A percentile compares a stretch with the other conserved stretches of the same genome.
Conservation (phyloP, 2,329 filamentous ascomycete species). For the Trichoderma guizhouense region DNA sequence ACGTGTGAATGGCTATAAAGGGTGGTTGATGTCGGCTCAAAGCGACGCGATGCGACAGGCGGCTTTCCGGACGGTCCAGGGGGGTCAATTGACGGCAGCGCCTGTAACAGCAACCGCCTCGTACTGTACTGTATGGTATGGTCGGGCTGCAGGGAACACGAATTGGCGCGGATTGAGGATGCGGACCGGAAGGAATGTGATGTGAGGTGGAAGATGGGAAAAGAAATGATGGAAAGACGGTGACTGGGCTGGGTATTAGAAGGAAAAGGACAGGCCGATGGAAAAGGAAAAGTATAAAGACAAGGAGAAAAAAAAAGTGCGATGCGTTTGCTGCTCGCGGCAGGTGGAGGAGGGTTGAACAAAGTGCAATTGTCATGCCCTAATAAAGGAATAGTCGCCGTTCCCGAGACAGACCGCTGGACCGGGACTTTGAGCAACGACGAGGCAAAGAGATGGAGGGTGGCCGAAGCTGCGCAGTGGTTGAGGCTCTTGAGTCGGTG, state of each 20-base stretch:
- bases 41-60: slow-evolving; percentile 18
- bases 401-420: slow-evolving; percentile 17
- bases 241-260: slow-evolving; percentile 7
- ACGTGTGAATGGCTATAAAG: slow-evolving; percentile 22
- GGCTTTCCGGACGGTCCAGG: background rate
- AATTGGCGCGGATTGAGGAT: background rate
- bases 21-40: slow-evolving; percentile 17
- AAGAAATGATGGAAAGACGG: slow-evolving; percentile 4
- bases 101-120: background rate
- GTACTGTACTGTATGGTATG: background rate
- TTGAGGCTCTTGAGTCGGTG: slow-evolving; percentile 1
- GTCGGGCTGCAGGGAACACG: background rate
- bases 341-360: slow-evolving; percentile 16
- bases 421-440: background rate
- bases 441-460: slow-evolving; percentile 1
- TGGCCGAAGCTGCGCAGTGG: slow-evolving; percentile 8
- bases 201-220: background rate
- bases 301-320: slow-evolving; percentile 9
- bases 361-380: slow-evolving; percentile 14
- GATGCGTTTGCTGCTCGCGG: slow-evolving; percentile 15
- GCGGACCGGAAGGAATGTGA: background rate
- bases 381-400: slow-evolving; percentile 16
- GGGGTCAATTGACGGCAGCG: slow-evolving; percentile 18
- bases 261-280: background rate
- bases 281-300: background rate